Evolutionary conservation across 306 rosid species (phyloP).

Genomic region (barrel medic (Medicago truncatula)): MtrunA17r5.0-ANR NC_053042.1:10664501-10665000

Average conservation of each 20-base stretch:
- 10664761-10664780: too few species aligned
- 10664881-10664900: not conserved
- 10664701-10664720: not conserved
- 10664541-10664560: conserved; percentile 30
- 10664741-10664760: not conserved
- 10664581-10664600: conserved; percentile 19
- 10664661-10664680: not conserved
- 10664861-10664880: not conserved
- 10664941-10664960: not conserved
- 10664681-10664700: conserved; percentile 4
- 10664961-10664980: not conserved
- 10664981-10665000: not conserved
- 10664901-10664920: not conserved
- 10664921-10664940: not conserved
- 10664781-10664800: not conserved
- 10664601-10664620: not conserved
- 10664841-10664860: not conserved
- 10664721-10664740: too few species aligned
- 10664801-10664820: not conserved
- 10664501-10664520: conserved; percentile 88
- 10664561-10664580: conserved; percentile 40
- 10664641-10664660: conserved; percentile 18
- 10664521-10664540: conserved; percentile 46
- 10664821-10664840: not conserved
- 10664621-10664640: conserved; percentile 15